These are phyloP conservation scores for Heliamphora exappendiculata DNA, from an alignment of 148 eudicot genomes.

Conservation along the genomic window DNA sequence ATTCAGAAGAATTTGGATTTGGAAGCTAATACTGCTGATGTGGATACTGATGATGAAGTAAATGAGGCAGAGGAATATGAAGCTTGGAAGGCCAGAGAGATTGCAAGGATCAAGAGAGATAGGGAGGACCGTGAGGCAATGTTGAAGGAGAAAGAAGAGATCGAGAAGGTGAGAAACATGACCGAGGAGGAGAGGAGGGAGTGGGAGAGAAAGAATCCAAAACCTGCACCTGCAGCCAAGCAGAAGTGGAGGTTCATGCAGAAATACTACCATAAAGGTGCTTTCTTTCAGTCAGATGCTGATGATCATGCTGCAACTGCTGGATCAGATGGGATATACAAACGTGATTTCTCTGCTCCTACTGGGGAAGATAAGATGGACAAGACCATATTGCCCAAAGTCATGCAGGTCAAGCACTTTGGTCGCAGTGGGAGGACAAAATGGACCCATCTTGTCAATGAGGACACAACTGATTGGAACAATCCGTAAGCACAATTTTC, in stretches of 20 bases:
- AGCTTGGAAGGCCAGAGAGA: constrained; percentile 82
- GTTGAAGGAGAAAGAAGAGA: constrained; percentile 88
- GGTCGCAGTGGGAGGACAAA: constrained; percentile 95
- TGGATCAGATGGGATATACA: constrained; percentile 42
- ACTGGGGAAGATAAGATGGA: constrained; percentile 92
- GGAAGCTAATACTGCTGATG: constrained; percentile 62
- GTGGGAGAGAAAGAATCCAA: constrained; percentile 88
- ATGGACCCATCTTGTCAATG: constrained; percentile 93
- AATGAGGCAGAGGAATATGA: constrained; percentile 94
- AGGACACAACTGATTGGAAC: constrained; percentile 89
- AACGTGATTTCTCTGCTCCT: constrained; percentile 78
- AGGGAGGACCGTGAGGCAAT: constrained; percentile 78
- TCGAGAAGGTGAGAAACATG: constrained; percentile 89
- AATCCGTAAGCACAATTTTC: constrained; percentile 50
- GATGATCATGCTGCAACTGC: constrained; percentile 68
- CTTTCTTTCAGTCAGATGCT: constrained; percentile 69
- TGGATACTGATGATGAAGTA: constrained; percentile 85
- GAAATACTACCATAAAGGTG: constrained; percentile 94
- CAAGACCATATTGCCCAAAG: constrained; percentile 77
- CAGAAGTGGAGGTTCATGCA: constrained; percentile 96
- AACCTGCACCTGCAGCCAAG: constrained; percentile 33
- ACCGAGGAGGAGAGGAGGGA: constrained; percentile 93
- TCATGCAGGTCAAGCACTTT: constrained; percentile 95
- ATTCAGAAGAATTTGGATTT: constrained; percentile 20
- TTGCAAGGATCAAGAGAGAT: constrained; percentile 85